Evolutionary conservation across 495 filamentous ascomycete genomes (phyloP).

Genomic region (Jackrogersella multiformis): DNA sequence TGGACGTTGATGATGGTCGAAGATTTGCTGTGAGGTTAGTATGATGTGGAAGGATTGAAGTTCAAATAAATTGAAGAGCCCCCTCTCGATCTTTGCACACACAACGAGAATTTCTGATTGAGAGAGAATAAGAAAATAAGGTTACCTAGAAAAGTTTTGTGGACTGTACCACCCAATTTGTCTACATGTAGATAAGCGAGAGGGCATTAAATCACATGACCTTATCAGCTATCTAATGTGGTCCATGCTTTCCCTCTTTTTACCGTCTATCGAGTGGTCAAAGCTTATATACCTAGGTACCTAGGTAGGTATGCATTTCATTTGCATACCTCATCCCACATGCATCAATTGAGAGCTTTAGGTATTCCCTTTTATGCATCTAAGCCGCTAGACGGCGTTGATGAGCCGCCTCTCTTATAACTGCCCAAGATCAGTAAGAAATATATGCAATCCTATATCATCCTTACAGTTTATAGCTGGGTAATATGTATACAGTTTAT

Average conservation of each 20-base stretch:
- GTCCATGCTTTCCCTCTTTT: no score
- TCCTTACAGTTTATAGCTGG: no score
- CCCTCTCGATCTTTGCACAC: conserved; percentile 37
- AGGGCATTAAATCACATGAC: conserved; percentile 44
- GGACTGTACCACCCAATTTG: conserved; percentile 43
- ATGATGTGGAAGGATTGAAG: conserved; percentile 41
- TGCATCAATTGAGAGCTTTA: neutral
- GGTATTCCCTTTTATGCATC: no score
- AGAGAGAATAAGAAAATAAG: no score
- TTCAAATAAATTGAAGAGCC: conserved; percentile 40
- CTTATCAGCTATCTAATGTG: conserved; percentile 10
- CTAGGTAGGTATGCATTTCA: no score
- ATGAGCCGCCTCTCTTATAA: no score
- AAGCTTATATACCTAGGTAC: neutral
- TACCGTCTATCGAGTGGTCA: no score
- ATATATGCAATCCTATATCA: no score
- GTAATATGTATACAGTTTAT: no score
- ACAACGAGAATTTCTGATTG: conserved; percentile 40
- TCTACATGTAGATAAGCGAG: conserved; percentile 45
- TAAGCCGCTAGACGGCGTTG: no score
- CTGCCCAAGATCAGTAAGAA: no score
- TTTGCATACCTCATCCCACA: neutral
- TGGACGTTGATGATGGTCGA: conserved; percentile 44
- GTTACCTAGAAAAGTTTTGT: conserved; percentile 34
- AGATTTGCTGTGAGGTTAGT: conserved; percentile 46